phyloP scores from a whole-genome alignment of 2,329 filamentous ascomycete species.

The Alternaria arbusti region DNA sequence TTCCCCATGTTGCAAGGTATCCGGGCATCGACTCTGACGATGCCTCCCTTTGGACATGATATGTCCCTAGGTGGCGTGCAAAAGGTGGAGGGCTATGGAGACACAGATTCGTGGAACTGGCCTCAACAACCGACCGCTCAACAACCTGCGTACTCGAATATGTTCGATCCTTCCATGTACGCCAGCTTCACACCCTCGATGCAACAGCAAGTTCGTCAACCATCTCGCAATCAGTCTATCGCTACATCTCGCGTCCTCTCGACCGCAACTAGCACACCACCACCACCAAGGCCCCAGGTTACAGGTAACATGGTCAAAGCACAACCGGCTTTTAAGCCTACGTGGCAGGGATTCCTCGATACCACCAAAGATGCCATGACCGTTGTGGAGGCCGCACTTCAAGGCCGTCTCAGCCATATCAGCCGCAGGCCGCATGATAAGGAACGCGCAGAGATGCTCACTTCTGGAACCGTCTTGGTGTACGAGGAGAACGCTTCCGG shows the following conservation, averaged over 20 bases:
- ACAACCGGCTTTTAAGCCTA: slow-evolving; percentile 62
- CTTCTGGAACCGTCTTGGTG: slow-evolving; percentile 85
- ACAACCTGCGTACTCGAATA: slow-evolving; percentile 30
- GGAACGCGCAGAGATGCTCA: slow-evolving; percentile 77
- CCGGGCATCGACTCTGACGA: slow-evolving; percentile 42
- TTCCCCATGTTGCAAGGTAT: slow-evolving; percentile 48
- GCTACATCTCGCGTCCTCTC: slow-evolving; percentile 37
- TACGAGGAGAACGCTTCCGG: slow-evolving; percentile 91
- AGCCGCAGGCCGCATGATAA: slow-evolving; percentile 85
- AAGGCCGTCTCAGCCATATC: slow-evolving; percentile 74
- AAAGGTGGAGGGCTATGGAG: slow-evolving; percentile 42
- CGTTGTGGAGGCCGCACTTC: slow-evolving; percentile 79
- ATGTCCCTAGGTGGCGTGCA: slow-evolving; percentile 40
- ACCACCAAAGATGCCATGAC: slow-evolving; percentile 77
- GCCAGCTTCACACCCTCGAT: slow-evolving; percentile 30
- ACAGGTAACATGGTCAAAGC: slow-evolving; percentile 43
- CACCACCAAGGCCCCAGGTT: slow-evolving; percentile 36
- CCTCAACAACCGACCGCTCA: slow-evolving; percentile 33
- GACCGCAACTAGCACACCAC: slow-evolving; percentile 35
- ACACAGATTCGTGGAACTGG: slow-evolving; percentile 43
- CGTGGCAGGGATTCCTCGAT: slow-evolving; percentile 71
- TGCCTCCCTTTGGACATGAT: slow-evolving; percentile 46
- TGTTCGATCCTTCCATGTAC: slow-evolving; percentile 43
- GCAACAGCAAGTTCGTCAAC: slow-evolving; percentile 27
- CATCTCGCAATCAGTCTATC: slow-evolving; percentile 39